Conservation (phyloP, 1,284 basidiomycete species). For the Schizophyllum commune region DNA sequence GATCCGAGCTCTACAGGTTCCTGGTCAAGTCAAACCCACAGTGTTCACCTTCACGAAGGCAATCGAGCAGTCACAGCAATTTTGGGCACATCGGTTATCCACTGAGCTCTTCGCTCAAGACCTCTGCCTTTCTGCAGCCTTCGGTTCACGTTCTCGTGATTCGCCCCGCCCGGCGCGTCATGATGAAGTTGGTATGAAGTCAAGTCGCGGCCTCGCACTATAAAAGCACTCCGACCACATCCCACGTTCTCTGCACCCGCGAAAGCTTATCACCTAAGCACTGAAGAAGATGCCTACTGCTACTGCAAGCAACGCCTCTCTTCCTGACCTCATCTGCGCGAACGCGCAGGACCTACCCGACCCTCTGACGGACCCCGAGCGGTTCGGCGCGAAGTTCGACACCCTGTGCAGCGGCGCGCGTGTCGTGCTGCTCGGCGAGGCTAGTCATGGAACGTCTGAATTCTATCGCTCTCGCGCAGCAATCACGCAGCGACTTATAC, state of each 20-base stretch:
- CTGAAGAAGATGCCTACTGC: not conserved
- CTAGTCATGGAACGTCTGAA: not conserved
- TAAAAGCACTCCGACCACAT: not conserved
- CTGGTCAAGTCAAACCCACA: too few relatives aligned
- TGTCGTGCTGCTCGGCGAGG: not conserved
- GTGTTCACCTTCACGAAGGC: too few relatives aligned
- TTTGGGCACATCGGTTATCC: too few relatives aligned
- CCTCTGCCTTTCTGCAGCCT: not conserved
- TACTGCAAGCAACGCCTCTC: not conserved
- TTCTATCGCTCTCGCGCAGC: not conserved
- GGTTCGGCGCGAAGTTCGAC: not conserved
- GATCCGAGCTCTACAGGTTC: too few relatives aligned
- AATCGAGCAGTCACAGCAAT: too few relatives aligned
- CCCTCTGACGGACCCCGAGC: not conserved
- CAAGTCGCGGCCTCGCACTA: not conserved
- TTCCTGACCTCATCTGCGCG: not conserved
- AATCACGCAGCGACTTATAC: not conserved
- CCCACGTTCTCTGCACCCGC: not conserved
- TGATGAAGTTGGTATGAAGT: not conserved
- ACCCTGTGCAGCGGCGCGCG: not conserved
- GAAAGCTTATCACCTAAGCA: not conserved
- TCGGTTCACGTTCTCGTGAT: not conserved
- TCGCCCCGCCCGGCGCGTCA: not conserved
- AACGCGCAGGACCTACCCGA: not conserved
- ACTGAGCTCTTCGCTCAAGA: too few relatives aligned